Conservation (phyloP, 2,329 filamentous ascomycete genomes). For the Hypomyces perniciosus region DNA sequence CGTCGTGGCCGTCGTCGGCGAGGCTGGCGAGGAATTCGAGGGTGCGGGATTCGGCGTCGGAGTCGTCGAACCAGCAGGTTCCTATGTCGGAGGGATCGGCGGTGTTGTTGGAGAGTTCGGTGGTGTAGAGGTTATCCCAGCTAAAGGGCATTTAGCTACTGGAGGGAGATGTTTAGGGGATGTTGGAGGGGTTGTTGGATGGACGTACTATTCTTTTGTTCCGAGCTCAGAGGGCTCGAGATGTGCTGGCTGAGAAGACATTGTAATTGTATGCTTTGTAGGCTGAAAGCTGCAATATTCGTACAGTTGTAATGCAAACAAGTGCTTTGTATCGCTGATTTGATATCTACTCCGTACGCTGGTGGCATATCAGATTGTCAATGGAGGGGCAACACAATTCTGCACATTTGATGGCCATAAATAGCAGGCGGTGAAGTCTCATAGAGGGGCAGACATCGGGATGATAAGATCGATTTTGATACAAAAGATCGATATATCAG, state of each 20-base stretch:
- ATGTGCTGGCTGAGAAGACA: constrained; percentile 46
- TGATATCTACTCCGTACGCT: neutral
- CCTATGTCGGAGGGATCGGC: constrained; percentile 72
- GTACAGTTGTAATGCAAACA: too few relatives aligned
- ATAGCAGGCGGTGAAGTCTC: constrained; percentile 17
- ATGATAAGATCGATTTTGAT: too few relatives aligned
- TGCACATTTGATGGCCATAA: constrained; percentile 8
- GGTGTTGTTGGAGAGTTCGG: constrained; percentile 65
- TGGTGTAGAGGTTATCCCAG: constrained; percentile 70
- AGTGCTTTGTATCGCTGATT: too few relatives aligned
- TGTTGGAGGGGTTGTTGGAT: constrained; percentile 2
- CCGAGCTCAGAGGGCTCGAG: constrained; percentile 75
- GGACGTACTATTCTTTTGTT: constrained; percentile 79
- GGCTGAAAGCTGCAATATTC: too few relatives aligned
- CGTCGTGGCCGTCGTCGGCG: constrained; percentile 21
- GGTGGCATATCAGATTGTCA: neutral
- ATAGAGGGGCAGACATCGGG: too few relatives aligned
- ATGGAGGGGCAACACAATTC: constrained; percentile 19
- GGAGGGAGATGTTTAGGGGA: neutral
- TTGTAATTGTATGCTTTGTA: too few relatives aligned
- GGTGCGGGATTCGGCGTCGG: constrained; percentile 77
- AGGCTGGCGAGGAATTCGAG: constrained; percentile 56
- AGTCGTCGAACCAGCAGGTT: constrained; percentile 95
- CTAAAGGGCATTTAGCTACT: constrained; percentile 33
- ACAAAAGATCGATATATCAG: too few relatives aligned